Conservation (phyloP, 2,329 filamentous ascomycete species). For the Plenodomus biglobosus region DNA sequence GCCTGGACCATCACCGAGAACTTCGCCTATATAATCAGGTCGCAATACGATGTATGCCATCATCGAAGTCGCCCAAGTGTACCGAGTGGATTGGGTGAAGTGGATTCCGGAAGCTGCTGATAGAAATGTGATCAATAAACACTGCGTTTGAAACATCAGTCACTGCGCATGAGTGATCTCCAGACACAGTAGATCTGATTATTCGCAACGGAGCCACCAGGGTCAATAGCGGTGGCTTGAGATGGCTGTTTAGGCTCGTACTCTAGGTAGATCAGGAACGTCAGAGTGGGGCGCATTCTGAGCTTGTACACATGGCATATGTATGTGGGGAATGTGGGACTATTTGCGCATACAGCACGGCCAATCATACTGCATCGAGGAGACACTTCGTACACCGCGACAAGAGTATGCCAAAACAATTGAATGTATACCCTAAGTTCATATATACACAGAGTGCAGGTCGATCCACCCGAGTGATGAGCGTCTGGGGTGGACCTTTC, state of each 20-base stretch:
- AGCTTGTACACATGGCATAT: not conserved
- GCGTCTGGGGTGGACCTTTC: not conserved
- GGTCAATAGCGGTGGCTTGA: not conserved
- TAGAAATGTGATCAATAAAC: not conserved
- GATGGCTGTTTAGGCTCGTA: not conserved
- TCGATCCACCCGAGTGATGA: not conserved
- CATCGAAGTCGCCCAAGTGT: not conserved
- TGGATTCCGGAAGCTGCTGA: not conserved
- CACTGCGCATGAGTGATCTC: not conserved
- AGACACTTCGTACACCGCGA: not conserved
- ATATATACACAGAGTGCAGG: not conserved
- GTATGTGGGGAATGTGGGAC: not conserved
- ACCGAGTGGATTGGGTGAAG: not conserved
- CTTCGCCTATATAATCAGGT: not conserved
- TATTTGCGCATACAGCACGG: not conserved
- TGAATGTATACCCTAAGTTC: not conserved
- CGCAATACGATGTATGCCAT: not conserved
- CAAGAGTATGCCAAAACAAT: not conserved
- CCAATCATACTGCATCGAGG: not conserved
- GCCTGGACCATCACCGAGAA: not conserved
- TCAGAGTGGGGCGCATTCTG: not conserved
- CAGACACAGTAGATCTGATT: not conserved
- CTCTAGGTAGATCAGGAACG: no score
- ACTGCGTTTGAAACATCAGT: not conserved
- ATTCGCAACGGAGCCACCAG: not conserved